A percentile compares a stretch with the other conserved stretches of the same genome.
These are phyloP conservation scores for Rhinocladiella similis DNA, from an alignment of 2,329 filamentous ascomycete genomes.

Conservation along the genomic window DNA sequence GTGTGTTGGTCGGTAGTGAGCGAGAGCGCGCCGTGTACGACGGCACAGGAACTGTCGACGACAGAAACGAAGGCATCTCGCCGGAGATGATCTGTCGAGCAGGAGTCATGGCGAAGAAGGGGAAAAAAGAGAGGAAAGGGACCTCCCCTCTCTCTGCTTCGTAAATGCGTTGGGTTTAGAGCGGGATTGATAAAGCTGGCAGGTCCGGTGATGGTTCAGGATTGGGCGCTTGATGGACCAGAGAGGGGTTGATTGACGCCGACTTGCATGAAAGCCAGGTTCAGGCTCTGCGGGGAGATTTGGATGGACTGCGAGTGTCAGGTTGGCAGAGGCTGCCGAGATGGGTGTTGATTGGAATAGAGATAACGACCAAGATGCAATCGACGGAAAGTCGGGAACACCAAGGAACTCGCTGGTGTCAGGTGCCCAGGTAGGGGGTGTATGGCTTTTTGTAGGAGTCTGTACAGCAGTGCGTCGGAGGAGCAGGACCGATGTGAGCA, in stretches of 20 bases:
- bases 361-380: not conserved
- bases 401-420: no score
- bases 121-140: not conserved
- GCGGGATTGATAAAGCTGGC: conserved; percentile 1
- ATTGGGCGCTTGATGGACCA: not conserved
- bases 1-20: conserved; percentile 14
- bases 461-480: no score
- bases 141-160: no score
- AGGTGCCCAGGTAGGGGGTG: not conserved
- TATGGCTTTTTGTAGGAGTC: not conserved
- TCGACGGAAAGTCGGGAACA: not conserved
- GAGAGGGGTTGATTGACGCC: conserved; percentile 1
- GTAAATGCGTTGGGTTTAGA: not conserved
- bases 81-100: conserved; percentile 14
- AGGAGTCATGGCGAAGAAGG: conserved; percentile 9
- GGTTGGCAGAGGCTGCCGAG: not conserved
- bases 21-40: conserved; percentile 20
- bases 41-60: conserved; percentile 13
- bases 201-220: not conserved
- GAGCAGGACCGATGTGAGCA: no score
- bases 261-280: not conserved
- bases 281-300: not conserved
- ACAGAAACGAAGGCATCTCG: conserved; percentile 26
- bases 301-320: not conserved
- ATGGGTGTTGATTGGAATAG: not conserved